Evolutionary conservation across 306 rosid species (phyloP), one percentile per base, ranked within the genome.

Genomic region (Betula pendula): DNA sequence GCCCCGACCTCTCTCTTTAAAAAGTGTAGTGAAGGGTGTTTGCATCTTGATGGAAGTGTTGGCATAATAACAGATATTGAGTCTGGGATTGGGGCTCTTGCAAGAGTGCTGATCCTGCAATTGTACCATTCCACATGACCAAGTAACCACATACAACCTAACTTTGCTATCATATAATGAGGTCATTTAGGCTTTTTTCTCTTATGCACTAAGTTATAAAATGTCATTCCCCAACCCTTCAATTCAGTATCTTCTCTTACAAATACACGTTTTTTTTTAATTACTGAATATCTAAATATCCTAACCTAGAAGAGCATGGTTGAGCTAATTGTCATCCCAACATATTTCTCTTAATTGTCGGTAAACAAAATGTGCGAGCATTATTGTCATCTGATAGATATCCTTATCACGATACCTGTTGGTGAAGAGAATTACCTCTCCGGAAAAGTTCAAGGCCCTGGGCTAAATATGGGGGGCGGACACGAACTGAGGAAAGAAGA

Each of bases 401-500:
- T 53, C 16, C 24, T 55, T 50, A 15, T 77, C 50, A 25, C 51
- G 11, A 62, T 27, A 58, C 74, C 53, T 51, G 72, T 33, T 49
- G 65, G 49, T 50, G 40, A 51, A 71, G 49, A 76, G 59, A 82
- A 62, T 80, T 88, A 95, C 98, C 98, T 87, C 81, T 85, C 12
- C 81, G 84, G 72, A 92, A 90, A 79, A 95, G 93, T 83, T 88
- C 96, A 63, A 95, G 91, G 80, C 98, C 97, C 89, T 85, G 90
- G 65, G 91, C 80, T 71, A 95, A 81, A 87, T 84, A 82, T 52
- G 91, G 90, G 58, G 97, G 84, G 33, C 85, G 86, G 6, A 70
- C 75, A 73, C 24, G 87, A 48, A 82, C 83, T 68, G 88, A 87
- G 7, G 97, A 95, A 56, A 90, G 88, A 56, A 95, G 87, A 53